Conservation (phyloP, 805 yeast genomes). For the Candida nonsorbophila region DNA sequence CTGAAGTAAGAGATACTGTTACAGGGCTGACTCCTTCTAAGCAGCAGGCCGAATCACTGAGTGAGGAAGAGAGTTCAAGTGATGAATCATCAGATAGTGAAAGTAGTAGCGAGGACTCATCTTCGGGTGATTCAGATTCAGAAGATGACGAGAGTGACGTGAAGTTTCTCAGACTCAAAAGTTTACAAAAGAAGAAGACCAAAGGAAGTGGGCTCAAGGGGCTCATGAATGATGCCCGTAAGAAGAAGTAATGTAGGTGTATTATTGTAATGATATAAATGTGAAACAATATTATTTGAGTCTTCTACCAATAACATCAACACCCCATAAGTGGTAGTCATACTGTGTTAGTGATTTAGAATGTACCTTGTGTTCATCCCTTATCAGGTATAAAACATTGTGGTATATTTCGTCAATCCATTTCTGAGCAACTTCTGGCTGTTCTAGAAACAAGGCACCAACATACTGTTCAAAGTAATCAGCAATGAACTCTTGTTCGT, state of each 20-base stretch:
- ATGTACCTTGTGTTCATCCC: slow-evolving; percentile 10
- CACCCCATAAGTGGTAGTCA: slow-evolving; percentile 16
- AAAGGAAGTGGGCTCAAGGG: slow-evolving; percentile 23
- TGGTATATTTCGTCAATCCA: slow-evolving; percentile 28
- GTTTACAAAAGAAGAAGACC: slow-evolving; percentile 13
- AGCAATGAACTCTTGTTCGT: slow-evolving; percentile 38
- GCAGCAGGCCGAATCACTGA: slow-evolving; percentile 1
- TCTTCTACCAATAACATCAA: slow-evolving; percentile 28
- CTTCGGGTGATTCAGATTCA: slow-evolving; percentile 10
- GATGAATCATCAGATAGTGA: slow-evolving; percentile 9
- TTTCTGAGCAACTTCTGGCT: slow-evolving; percentile 28
- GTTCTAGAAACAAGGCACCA: slow-evolving; percentile 36
- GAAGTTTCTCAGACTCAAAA: slow-evolving; percentile 17
- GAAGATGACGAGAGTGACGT: slow-evolving; percentile 12
- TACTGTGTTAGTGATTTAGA: slow-evolving; percentile 8
- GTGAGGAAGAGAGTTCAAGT: slow-evolving; percentile 6
- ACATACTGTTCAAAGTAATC: slow-evolving; percentile 39
- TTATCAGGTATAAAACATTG: slow-evolving; percentile 23
- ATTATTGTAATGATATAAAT: neutral
- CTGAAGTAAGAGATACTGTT: slow-evolving; percentile 53
- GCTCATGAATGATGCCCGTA: slow-evolving; percentile 23
- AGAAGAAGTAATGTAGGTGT: slow-evolving; percentile 1
- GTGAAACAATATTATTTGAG: slow-evolving; percentile 4
- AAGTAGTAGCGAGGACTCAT: slow-evolving; percentile 4
- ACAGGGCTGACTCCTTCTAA: slow-evolving; percentile 1